Evolutionary conservation across 306 rosid species (phyloP), one percentile per base, ranked within the genome.

Genomic region (Trichosanthes cucumerina): DNA sequence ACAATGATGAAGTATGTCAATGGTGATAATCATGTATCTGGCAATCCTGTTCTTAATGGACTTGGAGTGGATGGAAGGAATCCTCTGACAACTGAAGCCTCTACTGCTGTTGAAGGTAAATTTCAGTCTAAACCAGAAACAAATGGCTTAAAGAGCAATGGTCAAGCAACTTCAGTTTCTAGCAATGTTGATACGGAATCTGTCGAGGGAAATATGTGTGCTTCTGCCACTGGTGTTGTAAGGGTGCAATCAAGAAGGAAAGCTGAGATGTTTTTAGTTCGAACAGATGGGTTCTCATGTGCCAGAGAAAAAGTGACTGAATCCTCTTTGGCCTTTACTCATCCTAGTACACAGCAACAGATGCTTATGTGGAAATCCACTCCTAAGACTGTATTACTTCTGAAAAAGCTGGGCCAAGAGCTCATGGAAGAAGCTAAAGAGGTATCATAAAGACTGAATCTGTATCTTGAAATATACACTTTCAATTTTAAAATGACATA

Each of bases 351-450:
- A 53, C 99, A 95, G 82, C 99, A 95, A 46, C 99, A 95, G 85
- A 95, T 95, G 99, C 97, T 95, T 78, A 88, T 95, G 97, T 95
- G 99, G 99, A 95, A 95, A 91, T 84, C 99, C 53, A 82, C 84
- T 2, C 99, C 99, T 75, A 95, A 88, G 88, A 95, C 97, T 74
- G 99, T 92, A 64, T 86, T 95, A 69, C 83, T 95, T 85, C 82
- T 95, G 84, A 95, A 95, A 89, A 95, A 92, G 90, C 90, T 90
- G 33, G 99, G 99, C 79, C 79, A 83, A 78, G 93, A 84, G 36
- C 95, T 95, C 82, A 91, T 95, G 96, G 97, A 95, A 86, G 96
- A 95, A 91, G 99, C 99, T 85, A 91, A 88, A 90, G 92, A 91
- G 97, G 99, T 95, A 80, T 66, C 47, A 14, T 21, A n/a, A 15